Percentiles rank a stretch among this genome's conserved stretches.
Evolutionary conservation across 2,329 filamentous ascomycete genomes (phyloP).

Genomic region (Exutisphaerella laricina): DNA sequence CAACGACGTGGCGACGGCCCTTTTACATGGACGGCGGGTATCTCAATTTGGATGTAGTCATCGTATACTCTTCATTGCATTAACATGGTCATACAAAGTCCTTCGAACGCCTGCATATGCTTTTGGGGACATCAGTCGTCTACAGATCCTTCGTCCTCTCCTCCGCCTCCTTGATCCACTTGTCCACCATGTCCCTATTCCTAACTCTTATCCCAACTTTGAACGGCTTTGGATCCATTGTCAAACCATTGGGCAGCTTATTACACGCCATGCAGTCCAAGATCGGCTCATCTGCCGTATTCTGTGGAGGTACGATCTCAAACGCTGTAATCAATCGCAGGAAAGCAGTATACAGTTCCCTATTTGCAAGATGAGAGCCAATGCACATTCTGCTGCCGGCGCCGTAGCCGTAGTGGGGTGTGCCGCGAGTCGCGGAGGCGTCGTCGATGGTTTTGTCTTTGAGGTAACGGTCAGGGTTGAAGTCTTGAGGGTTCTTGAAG

Average conservation of each 20-base stretch:
- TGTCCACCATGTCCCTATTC: conserved; percentile 38
- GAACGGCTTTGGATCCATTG: conserved; percentile 48
- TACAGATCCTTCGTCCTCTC: conserved; percentile 35
- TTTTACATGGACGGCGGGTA: too few relatives aligned
- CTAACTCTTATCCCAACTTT: conserved; percentile 45
- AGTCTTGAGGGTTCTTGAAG: conserved; percentile 58
- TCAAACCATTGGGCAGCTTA: conserved; percentile 43
- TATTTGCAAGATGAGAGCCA: conserved; percentile 37
- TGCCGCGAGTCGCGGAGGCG: conserved; percentile 36
- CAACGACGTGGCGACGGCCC: too few relatives aligned
- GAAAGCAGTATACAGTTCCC: conserved; percentile 44
- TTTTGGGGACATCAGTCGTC: too few relatives aligned
- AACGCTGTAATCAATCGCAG: conserved; percentile 45
- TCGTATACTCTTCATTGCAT: too few relatives aligned
- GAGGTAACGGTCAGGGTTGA: conserved; percentile 67
- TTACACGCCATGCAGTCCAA: conserved; percentile 45
- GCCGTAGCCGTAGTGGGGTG: conserved; percentile 46
- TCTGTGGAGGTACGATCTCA: conserved; percentile 39
- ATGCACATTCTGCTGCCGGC: conserved; percentile 41
- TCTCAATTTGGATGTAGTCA: too few relatives aligned
- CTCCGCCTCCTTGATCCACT: conserved; percentile 46
- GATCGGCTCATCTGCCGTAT: conserved; percentile 38
- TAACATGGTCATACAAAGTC: too few relatives aligned
- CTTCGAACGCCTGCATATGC: too few relatives aligned
- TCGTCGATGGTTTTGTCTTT: conserved; percentile 44